Conservation (phyloP, 768 basidiomycete species). For the Tricholoma terreum region DNA sequence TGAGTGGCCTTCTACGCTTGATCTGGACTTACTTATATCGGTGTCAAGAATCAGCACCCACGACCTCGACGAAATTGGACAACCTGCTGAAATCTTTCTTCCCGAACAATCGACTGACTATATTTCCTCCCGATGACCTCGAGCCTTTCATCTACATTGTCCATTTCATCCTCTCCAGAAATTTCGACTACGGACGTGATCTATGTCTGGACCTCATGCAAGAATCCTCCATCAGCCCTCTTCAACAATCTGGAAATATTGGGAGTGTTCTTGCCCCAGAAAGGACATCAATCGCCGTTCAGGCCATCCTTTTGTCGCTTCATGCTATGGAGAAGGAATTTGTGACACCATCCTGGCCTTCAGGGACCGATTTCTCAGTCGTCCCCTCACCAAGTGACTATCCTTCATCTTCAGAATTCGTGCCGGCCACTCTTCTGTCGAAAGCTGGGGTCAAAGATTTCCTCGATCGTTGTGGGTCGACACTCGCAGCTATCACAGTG, state of each 20-base stretch:
- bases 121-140: slow-evolving; percentile 70
- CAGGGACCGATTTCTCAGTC: slow-evolving; percentile 62
- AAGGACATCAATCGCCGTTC: slow-evolving; percentile 67
- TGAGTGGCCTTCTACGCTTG: slow-evolving; percentile 81
- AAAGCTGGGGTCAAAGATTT: slow-evolving; percentile 74
- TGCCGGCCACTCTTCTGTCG: slow-evolving; percentile 51
- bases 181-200: slow-evolving; percentile 84
- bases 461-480: slow-evolving; percentile 58
- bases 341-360: slow-evolving; percentile 73
- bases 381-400: slow-evolving; percentile 60
- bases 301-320: slow-evolving; percentile 73
- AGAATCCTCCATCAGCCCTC: slow-evolving; percentile 49
- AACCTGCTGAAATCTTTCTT: slow-evolving; percentile 73
- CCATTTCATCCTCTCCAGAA: slow-evolving; percentile 80
- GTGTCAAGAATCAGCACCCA: slow-evolving; percentile 80
- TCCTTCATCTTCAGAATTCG: slow-evolving; percentile 60
- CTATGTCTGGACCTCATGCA: slow-evolving; percentile 79
- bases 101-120: slow-evolving; percentile 58
- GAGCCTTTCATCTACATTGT: slow-evolving; percentile 76
- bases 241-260: slow-evolving; percentile 41
- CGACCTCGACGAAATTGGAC: slow-evolving; percentile 79
- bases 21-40: slow-evolving; percentile 96
- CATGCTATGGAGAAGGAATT: slow-evolving; percentile 71
- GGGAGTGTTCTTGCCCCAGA: slow-evolving; percentile 59
- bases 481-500: slow-evolving; percentile 54